Conservation (phyloP, 192 early-diverging fungal genomes). For the Jimgerdemannia lactiflua region DNA sequence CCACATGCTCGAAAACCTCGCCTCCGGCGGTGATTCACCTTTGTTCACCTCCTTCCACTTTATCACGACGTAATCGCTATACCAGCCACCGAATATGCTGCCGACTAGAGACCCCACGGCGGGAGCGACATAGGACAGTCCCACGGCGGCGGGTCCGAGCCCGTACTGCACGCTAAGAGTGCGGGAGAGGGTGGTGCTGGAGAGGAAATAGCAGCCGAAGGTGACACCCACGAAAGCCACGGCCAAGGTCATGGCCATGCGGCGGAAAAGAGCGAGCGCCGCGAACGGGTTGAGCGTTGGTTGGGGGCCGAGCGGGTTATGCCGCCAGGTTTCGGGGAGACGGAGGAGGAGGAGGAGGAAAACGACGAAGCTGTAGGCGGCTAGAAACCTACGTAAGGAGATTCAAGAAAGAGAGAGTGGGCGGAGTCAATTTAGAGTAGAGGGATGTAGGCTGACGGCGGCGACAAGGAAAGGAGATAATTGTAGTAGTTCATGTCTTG, state of each 20-base stretch:
- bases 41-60: background rate
- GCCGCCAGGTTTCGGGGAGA: constrained; percentile 28
- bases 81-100: constrained; percentile 18
- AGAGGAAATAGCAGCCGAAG: constrained; percentile 25
- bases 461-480: background rate
- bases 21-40: constrained; percentile 20
- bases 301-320: background rate
- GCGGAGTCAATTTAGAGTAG: background rate
- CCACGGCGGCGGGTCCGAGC: constrained; percentile 23
- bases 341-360: constrained; percentile 22
- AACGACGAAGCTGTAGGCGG: constrained; percentile 10
- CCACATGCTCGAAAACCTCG: constrained; percentile 18
- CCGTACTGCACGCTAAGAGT: constrained; percentile 27
- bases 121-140: constrained; percentile 26
- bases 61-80: constrained; percentile 3
- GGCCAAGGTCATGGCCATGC: constrained; percentile 20
- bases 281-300: constrained; percentile 19
- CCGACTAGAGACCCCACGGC: constrained; percentile 22
- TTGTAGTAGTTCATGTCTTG: background rate
- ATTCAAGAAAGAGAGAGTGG: background rate
- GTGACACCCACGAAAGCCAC: background rate
- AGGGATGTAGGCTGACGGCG: background rate
- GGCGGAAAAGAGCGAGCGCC: constrained; percentile 16
- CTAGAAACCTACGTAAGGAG: constrained; percentile 11
- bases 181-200: constrained; percentile 30